Percentiles rank a stretch among this genome's conserved stretches.
phyloP scores from a whole-genome alignment of 306 rosid species.

The Vigna nakashimae region DNA sequence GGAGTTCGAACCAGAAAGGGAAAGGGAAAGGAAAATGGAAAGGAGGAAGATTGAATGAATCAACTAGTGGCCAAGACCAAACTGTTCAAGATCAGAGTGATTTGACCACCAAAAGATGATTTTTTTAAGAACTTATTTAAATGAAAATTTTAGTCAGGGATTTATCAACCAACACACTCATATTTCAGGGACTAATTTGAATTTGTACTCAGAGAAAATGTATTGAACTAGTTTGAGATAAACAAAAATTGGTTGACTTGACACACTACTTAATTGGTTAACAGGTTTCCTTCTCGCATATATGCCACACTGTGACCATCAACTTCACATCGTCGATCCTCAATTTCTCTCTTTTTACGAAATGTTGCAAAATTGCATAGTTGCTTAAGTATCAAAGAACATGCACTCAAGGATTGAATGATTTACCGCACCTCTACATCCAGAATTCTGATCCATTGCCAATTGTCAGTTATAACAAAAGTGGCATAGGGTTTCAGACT shows the following conservation, averaged over 20 bases:
- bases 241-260: not conserved
- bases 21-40: too few species aligned
- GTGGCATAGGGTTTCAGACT: not conserved
- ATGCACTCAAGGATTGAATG: not conserved
- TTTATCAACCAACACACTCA: too few species aligned
- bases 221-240: not conserved
- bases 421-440: too few species aligned
- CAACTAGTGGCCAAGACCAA: too few species aligned
- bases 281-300: not conserved
- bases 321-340: not conserved
- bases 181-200: too few species aligned
- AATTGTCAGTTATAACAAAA: not conserved
- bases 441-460: not conserved
- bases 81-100: too few species aligned
- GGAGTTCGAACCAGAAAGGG: too few species aligned
- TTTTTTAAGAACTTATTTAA: too few species aligned
- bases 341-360: not conserved
- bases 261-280: not conserved
- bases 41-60: too few species aligned
- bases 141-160: too few species aligned
- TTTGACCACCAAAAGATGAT: too few species aligned
- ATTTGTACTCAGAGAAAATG: not conserved
- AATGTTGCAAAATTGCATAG: not conserved
- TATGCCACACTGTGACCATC: not conserved
- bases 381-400: not conserved